Conservation (phyloP, 805 yeast species). For the Cyberlindnera mrakii region DNA sequence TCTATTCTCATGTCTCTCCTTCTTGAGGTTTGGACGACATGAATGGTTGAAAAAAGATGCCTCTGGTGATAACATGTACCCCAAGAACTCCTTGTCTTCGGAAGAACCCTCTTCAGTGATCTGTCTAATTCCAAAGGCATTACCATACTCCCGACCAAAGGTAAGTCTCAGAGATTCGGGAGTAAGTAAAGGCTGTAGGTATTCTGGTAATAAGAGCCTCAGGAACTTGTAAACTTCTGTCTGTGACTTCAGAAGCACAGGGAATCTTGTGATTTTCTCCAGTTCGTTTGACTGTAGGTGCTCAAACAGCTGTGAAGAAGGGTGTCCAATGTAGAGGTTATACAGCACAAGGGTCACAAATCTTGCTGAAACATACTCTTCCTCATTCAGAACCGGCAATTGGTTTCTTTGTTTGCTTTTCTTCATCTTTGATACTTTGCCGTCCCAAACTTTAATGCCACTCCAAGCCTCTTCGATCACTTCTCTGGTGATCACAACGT, state of each 20-base stretch:
- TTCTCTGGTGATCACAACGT: constrained; percentile 10
- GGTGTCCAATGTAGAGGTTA: constrained; percentile 21
- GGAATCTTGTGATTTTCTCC: constrained; percentile 39
- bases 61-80: constrained; percentile 53
- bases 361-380: constrained; percentile 46
- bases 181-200: constrained; percentile 31
- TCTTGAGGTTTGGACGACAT: constrained; percentile 50
- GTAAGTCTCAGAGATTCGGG: constrained; percentile 37
- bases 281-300: constrained; percentile 47
- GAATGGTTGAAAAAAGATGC: constrained; percentile 68
- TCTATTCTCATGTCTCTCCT: constrained; percentile 33
- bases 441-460: constrained; percentile 33
- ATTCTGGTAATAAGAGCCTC: constrained; percentile 31
- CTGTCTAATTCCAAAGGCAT: constrained; percentile 69
- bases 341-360: constrained; percentile 37
- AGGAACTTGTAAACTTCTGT: constrained; percentile 43
- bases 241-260: constrained; percentile 42
- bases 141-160: constrained; percentile 56
- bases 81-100: constrained; percentile 50
- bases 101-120: constrained; percentile 26
- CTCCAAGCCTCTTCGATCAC: constrained; percentile 32
- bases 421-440: constrained; percentile 27
- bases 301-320: constrained; percentile 26
- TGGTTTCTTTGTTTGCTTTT: constrained; percentile 28
- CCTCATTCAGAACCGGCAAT: constrained; percentile 42